Evolutionary conservation across 2,329 filamentous ascomycete species (phyloP).

Genomic region (Fusarium sp.): DNA sequence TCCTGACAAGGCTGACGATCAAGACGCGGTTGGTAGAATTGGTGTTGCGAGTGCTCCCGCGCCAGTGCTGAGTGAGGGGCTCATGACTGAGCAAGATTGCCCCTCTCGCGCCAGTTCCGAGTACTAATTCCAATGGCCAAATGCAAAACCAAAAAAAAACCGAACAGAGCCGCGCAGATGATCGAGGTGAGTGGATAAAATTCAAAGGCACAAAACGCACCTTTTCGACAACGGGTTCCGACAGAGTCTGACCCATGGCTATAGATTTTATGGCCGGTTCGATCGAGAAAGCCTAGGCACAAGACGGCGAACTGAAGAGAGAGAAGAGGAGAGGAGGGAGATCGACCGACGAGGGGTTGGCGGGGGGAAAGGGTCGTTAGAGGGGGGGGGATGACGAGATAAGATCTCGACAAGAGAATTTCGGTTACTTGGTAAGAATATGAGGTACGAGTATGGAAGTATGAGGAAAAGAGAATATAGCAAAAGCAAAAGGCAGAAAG

Average conservation of each 20-base stretch:
- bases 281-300: constrained; percentile 45
- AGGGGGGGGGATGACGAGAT: constrained; percentile 28
- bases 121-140: constrained; percentile 23
- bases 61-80: constrained; percentile 41
- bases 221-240: constrained; percentile 99
- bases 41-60: constrained; percentile 14
- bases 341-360: constrained; percentile 39
- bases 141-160: constrained; percentile 10
- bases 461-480: constrained; percentile 19
- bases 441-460: constrained; percentile 7
- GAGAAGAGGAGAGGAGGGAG: constrained; percentile 33
- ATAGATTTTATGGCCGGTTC: constrained; percentile 39
- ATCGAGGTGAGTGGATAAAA: constrained; percentile 7
- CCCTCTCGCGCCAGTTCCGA: constrained; percentile 36
- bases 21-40: constrained; percentile 18
- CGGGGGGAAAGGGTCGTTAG: constrained; percentile 24
- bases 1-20: constrained; percentile 16
- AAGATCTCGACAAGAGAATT: constrained; percentile 24
- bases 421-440: constrained; percentile 11
- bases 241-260: constrained; percentile 97
- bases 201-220: constrained; percentile 61
- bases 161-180: constrained; percentile 5
- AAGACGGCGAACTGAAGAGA: constrained; percentile 27
- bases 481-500: constrained; percentile 13
- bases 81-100: constrained; percentile 39